Conservation (phyloP, 345 rosid species). For the Dovyalis caffra region DNA sequence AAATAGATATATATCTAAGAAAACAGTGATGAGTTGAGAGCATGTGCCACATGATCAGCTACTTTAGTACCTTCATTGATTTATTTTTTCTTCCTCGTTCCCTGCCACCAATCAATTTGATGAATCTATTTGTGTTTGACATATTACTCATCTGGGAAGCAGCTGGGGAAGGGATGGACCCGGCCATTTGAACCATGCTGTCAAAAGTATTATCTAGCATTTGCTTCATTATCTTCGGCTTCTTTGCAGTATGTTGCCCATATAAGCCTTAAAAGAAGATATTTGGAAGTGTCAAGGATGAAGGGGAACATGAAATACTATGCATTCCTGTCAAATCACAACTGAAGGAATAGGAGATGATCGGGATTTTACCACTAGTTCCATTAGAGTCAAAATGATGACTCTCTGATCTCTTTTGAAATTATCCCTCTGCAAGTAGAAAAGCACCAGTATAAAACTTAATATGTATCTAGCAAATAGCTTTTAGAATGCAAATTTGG, state of each 20-base stretch:
- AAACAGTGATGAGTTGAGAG: slow-evolving; percentile 1
- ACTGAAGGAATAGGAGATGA: slow-evolving; percentile 15
- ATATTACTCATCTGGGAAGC: slow-evolving; percentile 96
- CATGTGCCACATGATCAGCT: not conserved
- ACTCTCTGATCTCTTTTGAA: slow-evolving; percentile 71
- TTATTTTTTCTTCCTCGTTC: slow-evolving; percentile 80
- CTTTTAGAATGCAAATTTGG: not conserved
- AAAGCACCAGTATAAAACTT: slow-evolving; percentile 11
- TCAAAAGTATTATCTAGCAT: slow-evolving; percentile 60
- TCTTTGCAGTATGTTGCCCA: slow-evolving; percentile 68
- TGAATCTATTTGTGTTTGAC: slow-evolving; percentile 74
- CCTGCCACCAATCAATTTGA: slow-evolving; percentile 68
- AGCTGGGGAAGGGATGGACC: slow-evolving; percentile 75
- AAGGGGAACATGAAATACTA: slow-evolving; percentile 16
- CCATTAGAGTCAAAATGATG: slow-evolving; percentile 79
- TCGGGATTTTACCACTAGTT: slow-evolving; percentile 47
- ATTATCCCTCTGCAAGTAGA: slow-evolving; percentile 60
- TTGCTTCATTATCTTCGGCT: slow-evolving; percentile 71
- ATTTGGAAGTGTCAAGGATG: slow-evolving; percentile 14
- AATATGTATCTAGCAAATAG: not conserved
- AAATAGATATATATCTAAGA: not conserved
- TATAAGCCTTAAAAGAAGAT: slow-evolving; percentile 54
- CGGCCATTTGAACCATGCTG: slow-evolving; percentile 48
- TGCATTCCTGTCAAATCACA: slow-evolving; percentile 11
- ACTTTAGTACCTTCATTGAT: slow-evolving; percentile 59